These are phyloP conservation scores for Aspergillus novofumigatus DNA, from an alignment of 2,329 filamentous ascomycete species.

Conservation along the genomic window DNA sequence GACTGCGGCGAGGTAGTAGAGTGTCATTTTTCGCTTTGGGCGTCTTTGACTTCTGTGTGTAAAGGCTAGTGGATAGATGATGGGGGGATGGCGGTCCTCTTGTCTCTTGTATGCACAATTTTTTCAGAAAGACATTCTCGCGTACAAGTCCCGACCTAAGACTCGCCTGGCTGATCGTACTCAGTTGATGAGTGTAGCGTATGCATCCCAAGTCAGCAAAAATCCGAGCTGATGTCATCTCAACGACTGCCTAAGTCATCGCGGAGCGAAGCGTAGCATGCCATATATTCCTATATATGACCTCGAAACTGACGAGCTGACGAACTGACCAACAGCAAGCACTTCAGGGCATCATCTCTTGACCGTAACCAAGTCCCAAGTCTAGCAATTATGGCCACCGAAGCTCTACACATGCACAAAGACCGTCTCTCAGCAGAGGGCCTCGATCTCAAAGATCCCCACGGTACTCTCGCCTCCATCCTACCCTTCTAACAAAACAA, in stretches of 20 bases:
- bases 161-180: not conserved
- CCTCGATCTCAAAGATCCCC: conserved; percentile 6
- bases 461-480: not conserved
- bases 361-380: not conserved
- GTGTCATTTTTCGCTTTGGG: not conserved
- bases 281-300: not conserved
- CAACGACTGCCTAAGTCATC: not conserved
- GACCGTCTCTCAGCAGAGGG: conserved; percentile 4
- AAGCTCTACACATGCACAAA: conserved; percentile 2
- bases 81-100: too few relatives aligned
- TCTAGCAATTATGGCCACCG: not conserved
- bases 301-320: not conserved
- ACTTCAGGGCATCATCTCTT: not conserved
- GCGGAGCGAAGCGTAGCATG: too few relatives aligned
- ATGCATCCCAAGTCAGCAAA: not conserved
- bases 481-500: too few relatives aligned
- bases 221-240: not conserved
- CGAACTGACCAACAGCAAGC: not conserved
- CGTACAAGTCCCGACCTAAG: too few relatives aligned
- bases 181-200: not conserved
- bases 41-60: not conserved
- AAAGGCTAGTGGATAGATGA: too few relatives aligned
- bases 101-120: not conserved
- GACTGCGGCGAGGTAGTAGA: not conserved
- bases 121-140: not conserved